Percentiles rank a stretch among this genome's conserved stretches.
Conservation (phyloP, 768 basidiomycete species). For the Fomitopsis pulvina region DNA sequence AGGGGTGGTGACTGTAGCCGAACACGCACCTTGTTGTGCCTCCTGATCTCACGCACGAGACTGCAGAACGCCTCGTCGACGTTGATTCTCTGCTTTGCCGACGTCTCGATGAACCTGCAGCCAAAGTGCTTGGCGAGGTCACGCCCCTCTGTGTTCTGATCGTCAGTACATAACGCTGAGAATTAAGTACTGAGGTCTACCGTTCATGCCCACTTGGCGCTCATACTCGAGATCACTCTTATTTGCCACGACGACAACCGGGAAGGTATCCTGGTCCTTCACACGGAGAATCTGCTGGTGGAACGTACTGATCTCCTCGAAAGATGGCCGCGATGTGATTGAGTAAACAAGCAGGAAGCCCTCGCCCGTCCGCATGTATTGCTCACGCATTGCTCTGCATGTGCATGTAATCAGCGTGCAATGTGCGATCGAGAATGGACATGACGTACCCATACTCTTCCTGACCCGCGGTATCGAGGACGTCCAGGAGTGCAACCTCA, state of each 20-base stretch:
- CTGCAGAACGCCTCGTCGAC: slow-evolving; percentile 94
- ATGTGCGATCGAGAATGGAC: slow-evolving; percentile 1
- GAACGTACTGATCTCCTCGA: slow-evolving; percentile 95
- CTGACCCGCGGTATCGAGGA: slow-evolving; percentile 95
- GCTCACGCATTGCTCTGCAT: slow-evolving; percentile 92
- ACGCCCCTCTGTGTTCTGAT: slow-evolving; percentile 73
- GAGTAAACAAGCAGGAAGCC: slow-evolving; percentile 97
- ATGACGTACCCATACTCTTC: slow-evolving; percentile 89
- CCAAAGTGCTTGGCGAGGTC: slow-evolving; percentile 93
- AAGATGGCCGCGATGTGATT: slow-evolving; percentile 96
- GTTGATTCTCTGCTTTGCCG: slow-evolving; percentile 93
- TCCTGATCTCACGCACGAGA: slow-evolving; percentile 89
- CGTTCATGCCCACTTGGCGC: slow-evolving; percentile 92
- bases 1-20: not conserved
- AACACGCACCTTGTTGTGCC: slow-evolving; percentile 80
- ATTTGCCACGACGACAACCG: slow-evolving; percentile 96
- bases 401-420: not conserved
- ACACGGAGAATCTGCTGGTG: slow-evolving; percentile 95
- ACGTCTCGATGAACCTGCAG: slow-evolving; percentile 94
- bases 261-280: slow-evolving; percentile 94
- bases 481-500: slow-evolving; percentile 96
- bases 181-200: slow-evolving; percentile 31
- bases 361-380: slow-evolving; percentile 98
- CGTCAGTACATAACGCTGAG: not conserved
- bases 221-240: slow-evolving; percentile 96